Conservation (phyloP, 441 rosid species). For the Syzygium malaccense region DNA sequence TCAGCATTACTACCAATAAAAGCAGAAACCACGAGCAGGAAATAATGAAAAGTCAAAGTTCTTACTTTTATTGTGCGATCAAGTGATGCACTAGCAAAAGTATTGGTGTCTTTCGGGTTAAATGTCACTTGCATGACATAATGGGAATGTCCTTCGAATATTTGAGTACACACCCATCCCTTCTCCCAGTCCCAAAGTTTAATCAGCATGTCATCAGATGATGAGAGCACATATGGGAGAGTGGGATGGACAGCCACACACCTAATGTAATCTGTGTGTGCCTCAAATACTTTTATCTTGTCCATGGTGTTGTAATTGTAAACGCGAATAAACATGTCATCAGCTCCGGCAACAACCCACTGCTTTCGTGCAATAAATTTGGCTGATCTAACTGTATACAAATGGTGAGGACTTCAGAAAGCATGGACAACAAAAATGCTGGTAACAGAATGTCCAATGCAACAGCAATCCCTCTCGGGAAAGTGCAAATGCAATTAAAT, state of each 20-base stretch:
- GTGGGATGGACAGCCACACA: conserved; percentile 78
- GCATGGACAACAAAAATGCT: background rate
- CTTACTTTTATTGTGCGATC: conserved; percentile 75
- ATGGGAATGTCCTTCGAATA: conserved; percentile 83
- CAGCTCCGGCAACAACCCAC: conserved; percentile 88
- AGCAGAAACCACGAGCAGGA: background rate
- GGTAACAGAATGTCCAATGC: background rate
- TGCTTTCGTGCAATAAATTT: conserved; percentile 71
- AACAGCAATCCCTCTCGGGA: background rate
- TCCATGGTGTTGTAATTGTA: conserved; percentile 71
- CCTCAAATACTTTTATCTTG: conserved; percentile 71
- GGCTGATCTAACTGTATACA: conserved; percentile 65
- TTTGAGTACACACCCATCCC: conserved; percentile 63
- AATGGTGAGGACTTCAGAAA: background rate
- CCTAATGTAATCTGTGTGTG: conserved; percentile 82
- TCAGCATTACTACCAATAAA: background rate
- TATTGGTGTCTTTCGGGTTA: conserved; percentile 69
- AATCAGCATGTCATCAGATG: conserved; percentile 92
- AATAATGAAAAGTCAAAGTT: conserved; percentile 5
- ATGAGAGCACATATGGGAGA: conserved; percentile 63
- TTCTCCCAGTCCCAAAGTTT: conserved; percentile 98
- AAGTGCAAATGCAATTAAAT: background rate
- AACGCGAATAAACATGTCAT: conserved; percentile 73
- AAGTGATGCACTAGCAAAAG: conserved; percentile 88
- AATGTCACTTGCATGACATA: conserved; percentile 90